Evolutionary conservation across 768 basidiomycete species (phyloP).

Genomic region (Termitomyces sp.): DNA sequence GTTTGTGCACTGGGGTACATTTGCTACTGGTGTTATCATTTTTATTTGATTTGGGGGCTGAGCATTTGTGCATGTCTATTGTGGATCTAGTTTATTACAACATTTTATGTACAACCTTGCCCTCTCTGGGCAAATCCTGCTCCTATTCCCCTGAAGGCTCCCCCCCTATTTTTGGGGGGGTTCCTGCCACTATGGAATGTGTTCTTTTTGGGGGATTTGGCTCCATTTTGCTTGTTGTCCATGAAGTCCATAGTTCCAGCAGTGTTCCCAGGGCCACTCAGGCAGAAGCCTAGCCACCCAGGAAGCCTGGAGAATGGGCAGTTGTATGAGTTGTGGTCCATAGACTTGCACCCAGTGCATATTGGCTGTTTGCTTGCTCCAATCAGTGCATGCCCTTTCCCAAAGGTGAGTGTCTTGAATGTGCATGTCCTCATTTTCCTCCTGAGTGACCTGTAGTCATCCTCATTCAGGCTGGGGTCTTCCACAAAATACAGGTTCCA

Average conservation of each 20-base stretch:
- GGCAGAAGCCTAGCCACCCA: neutral
- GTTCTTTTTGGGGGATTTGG: accelerated
- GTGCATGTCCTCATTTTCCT: neutral
- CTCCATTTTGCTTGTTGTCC: neutral
- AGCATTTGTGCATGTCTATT: too few species aligned
- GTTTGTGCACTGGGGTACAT: too few species aligned
- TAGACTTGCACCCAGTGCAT: neutral
- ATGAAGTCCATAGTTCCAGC: neutral
- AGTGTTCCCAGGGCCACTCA: neutral
- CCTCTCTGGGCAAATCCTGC: neutral
- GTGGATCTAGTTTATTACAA: too few species aligned
- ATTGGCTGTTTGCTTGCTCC: neutral
- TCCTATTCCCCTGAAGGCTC: too few species aligned
- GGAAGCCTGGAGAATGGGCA: neutral
- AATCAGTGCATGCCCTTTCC: neutral
- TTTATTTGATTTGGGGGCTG: too few species aligned
- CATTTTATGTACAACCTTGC: neutral
- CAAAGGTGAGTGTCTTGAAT: neutral
- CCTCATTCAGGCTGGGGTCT: neutral
- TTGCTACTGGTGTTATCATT: too few species aligned
- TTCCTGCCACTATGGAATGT: neutral
- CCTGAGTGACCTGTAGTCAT: neutral
- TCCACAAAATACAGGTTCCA: neutral
- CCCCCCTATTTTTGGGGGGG: too few species aligned
- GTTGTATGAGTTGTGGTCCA: neutral